These are phyloP conservation scores for Akanthomyces uredinophilus DNA, from an alignment of 2,329 filamentous ascomycete species.

Conservation along the genomic window DNA sequence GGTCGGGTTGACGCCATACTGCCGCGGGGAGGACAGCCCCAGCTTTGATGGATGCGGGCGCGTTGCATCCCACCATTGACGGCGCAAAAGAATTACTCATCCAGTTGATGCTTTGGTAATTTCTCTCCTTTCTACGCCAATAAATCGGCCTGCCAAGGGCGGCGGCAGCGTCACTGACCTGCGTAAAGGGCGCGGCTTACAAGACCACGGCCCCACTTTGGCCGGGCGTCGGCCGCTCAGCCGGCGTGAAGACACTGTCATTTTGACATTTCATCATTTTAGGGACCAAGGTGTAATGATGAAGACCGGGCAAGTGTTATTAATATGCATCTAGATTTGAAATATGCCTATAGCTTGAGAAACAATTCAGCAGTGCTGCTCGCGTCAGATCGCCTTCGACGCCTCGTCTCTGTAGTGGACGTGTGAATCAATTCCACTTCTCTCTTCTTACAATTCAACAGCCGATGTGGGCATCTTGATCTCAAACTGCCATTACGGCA, in stretches of 20 bases:
- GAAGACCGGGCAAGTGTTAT: neutral
- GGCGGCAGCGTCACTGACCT: neutral
- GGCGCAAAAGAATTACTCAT: conserved; percentile 1
- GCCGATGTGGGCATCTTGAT: too few species aligned
- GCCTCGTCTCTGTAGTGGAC: neutral
- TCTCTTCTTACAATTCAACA: neutral
- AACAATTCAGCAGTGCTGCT: too few species aligned
- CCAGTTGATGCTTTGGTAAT: conserved; percentile 3
- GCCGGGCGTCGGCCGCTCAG: neutral
- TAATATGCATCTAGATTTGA: neutral
- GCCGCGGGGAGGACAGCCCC: neutral
- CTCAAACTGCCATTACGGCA: neutral
- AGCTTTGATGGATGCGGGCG: neutral
- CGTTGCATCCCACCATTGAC: too few species aligned
- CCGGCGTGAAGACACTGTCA: neutral
- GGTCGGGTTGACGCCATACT: conserved; percentile 5
- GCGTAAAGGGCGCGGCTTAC: neutral
- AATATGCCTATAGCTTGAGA: neutral
- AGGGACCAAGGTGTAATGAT: neutral
- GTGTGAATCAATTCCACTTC: neutral
- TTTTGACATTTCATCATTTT: neutral
- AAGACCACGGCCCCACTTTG: neutral
- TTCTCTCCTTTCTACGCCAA: neutral
- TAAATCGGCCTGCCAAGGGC: neutral
- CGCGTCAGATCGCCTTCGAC: neutral